Percentiles rank a stretch among this genome's conserved stretches.
These are phyloP conservation scores for Raffaelea ambrosiae DNA, from an alignment of 2,329 filamentous ascomycete genomes.

Conservation along the genomic window DNA sequence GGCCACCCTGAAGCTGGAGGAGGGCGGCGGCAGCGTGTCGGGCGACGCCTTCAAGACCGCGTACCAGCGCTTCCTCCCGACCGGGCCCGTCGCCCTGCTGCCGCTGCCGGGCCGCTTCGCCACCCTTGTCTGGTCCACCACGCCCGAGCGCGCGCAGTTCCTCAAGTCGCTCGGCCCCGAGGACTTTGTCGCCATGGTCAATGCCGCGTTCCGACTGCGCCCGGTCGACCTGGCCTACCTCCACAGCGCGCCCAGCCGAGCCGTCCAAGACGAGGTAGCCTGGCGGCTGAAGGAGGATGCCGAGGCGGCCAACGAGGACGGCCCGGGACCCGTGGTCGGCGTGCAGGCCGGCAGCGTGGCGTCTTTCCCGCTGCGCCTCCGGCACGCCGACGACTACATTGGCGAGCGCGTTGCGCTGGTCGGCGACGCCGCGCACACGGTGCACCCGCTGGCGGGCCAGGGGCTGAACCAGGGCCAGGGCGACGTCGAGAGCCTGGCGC, in stretches of 20 bases:
- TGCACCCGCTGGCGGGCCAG: constrained; percentile 90
- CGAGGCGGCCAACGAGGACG: constrained; percentile 33
- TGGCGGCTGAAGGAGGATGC: constrained; percentile 57
- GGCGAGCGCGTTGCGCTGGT: constrained; percentile 85
- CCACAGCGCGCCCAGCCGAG: constrained; percentile 50
- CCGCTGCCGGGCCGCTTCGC: constrained; percentile 77
- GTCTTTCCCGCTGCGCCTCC: constrained; percentile 83
- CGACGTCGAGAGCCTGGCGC: constrained; percentile 72
- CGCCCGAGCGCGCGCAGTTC: constrained; percentile 65
- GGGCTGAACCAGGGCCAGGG: constrained; percentile 89
- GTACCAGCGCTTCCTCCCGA: constrained; percentile 91
- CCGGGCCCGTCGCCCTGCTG: constrained; percentile 83
- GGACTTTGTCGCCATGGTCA: constrained; percentile 82
- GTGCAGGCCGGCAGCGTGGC: constrained; percentile 76
- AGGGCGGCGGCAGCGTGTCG: constrained; percentile 33
- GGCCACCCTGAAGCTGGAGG: constrained; percentile 69
- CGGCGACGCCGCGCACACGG: constrained; percentile 89
- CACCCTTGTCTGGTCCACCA: constrained; percentile 92
- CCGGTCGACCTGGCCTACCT: constrained; percentile 76
- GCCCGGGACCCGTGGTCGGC: constrained; percentile 58
- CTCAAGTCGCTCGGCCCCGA: constrained; percentile 65
- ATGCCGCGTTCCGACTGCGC: constrained; percentile 80
- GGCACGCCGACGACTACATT: constrained; percentile 90
- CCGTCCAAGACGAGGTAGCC: constrained; percentile 34
- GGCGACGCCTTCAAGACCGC: constrained; percentile 59